A percentile compares a stretch with the other conserved stretches of the same genome.
These are phyloP conservation scores for Glycine tomentella DNA, from an alignment of 306 rosid genomes.

Conservation along the genomic window DNA sequence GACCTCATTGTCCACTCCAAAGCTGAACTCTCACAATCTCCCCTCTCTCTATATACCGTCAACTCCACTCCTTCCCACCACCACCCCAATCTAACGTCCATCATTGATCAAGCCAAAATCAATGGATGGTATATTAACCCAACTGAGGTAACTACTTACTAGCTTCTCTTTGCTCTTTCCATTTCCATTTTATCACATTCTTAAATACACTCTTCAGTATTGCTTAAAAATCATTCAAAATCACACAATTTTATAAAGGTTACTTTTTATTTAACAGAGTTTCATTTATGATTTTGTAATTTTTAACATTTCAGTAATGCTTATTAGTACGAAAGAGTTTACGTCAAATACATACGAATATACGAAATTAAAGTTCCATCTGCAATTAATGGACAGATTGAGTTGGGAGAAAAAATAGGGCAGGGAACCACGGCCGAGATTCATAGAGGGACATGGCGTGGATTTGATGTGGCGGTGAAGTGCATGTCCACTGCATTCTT, in stretches of 20 bases:
- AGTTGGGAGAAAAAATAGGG: slow-evolving; percentile 70
- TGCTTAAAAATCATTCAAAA: too few relatives aligned
- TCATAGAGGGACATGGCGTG: slow-evolving; percentile 75
- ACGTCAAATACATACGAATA: too few relatives aligned
- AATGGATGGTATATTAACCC: slow-evolving; percentile 80
- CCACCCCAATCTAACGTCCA: slow-evolving; percentile 54
- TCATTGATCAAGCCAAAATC: slow-evolving; percentile 62
- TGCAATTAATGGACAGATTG: slow-evolving; percentile 46
- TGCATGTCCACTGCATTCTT: slow-evolving; percentile 68
- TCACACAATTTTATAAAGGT: too few relatives aligned
- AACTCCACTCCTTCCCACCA: slow-evolving; percentile 9
- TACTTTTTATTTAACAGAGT: too few relatives aligned
- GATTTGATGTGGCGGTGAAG: slow-evolving; percentile 79
- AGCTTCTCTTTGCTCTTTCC: too few relatives aligned
- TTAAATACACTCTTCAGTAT: too few relatives aligned
- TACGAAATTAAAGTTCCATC: too few relatives aligned
- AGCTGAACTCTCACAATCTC: slow-evolving; percentile 45
- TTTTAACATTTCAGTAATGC: too few relatives aligned
- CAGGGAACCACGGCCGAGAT: slow-evolving; percentile 77
- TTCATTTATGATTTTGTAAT: too few relatives aligned
- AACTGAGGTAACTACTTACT: slow-evolving; percentile 55
- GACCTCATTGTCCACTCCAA: slow-evolving; percentile 44
- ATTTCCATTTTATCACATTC: too few relatives aligned
- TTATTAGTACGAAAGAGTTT: too few relatives aligned
- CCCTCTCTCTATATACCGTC: slow-evolving; percentile 5